Conservation (phyloP, 768 basidiomycete genomes). For the Wakefieldia striispora region DNA sequence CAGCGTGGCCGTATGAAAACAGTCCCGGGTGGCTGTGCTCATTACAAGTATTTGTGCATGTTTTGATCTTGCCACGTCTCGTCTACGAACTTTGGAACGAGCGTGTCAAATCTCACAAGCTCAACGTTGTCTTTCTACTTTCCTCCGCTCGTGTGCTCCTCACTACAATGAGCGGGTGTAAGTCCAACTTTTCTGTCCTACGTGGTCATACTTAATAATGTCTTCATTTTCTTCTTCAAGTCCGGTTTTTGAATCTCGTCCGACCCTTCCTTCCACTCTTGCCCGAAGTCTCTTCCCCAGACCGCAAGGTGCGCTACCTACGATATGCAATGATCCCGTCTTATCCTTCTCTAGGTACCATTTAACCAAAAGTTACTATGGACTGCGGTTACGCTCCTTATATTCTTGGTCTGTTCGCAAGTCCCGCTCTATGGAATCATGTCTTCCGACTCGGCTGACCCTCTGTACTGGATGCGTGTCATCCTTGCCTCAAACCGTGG, state of each 20-base stretch:
- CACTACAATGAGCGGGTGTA: slow-evolving; percentile 77
- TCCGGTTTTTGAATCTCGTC: slow-evolving; percentile 97
- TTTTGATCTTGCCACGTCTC: slow-evolving; percentile 33
- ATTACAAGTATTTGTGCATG: slow-evolving; percentile 18
- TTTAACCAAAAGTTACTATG: slow-evolving; percentile 99
- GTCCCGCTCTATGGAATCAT: slow-evolving; percentile 99
- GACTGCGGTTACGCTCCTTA: slow-evolving; percentile 98
- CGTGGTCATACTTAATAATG: too few relatives aligned
- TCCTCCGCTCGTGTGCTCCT: slow-evolving; percentile 22
- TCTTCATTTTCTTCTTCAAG: slow-evolving; percentile 28
- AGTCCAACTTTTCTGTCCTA: slow-evolving; percentile 28
- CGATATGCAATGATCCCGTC: not conserved
- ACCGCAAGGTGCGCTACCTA: slow-evolving; percentile 73
- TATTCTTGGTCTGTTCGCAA: slow-evolving; percentile 99
- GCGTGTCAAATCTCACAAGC: slow-evolving; percentile 17
- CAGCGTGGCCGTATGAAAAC: too few relatives aligned
- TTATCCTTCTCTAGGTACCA: slow-evolving; percentile 60
- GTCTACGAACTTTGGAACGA: slow-evolving; percentile 13
- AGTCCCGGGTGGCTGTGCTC: slow-evolving; percentile 16
- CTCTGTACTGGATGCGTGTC: slow-evolving; percentile 99
- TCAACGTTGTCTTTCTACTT: slow-evolving; percentile 21
- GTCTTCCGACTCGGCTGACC: slow-evolving; percentile 98
- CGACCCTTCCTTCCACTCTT: slow-evolving; percentile 96
- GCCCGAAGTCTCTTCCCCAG: slow-evolving; percentile 96
- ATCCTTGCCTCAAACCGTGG: slow-evolving; percentile 98